Conservation (phyloP, 192 early-diverging fungal species). For the Umbelopsis sp. region DNA sequence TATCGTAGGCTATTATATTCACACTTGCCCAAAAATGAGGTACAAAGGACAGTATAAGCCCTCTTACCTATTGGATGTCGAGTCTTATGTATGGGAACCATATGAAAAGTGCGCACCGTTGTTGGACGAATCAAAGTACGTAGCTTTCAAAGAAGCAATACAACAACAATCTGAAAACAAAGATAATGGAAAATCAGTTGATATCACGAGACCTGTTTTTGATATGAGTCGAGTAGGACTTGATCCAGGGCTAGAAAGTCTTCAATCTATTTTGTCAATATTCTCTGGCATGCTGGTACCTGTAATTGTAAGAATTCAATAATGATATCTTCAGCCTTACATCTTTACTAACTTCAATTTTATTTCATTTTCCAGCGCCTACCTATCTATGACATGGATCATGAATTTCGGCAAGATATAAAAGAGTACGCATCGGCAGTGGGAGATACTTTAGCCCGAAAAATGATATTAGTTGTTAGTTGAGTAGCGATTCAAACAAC, state of each 20-base stretch:
- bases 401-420: constrained; percentile 21
- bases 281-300: constrained; percentile 27
- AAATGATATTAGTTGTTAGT: constrained; percentile 29
- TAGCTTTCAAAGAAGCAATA: constrained; percentile 39
- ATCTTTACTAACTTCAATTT: background rate
- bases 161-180: constrained; percentile 10
- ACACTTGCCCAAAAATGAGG: constrained; percentile 88
- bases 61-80: constrained; percentile 79
- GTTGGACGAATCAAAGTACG: constrained; percentile 57
- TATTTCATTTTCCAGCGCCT: background rate
- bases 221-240: background rate
- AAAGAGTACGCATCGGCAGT: constrained; percentile 35
- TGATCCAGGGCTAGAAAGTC: background rate
- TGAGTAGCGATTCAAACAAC: background rate
- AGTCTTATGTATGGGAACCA: constrained; percentile 55
- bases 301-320: constrained; percentile 27
- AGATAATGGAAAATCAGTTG: constrained; percentile 16
- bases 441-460: constrained; percentile 35
- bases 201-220: constrained; percentile 5
- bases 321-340: background rate
- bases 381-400: background rate
- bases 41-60: constrained; percentile 93
- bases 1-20: constrained; percentile 83
- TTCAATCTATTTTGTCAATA: constrained; percentile 15
- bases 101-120: constrained; percentile 52